These are phyloP conservation scores for Coemansia sp. DNA, from an alignment of 192 early-diverging fungal genomes.

Conservation along the genomic window DNA sequence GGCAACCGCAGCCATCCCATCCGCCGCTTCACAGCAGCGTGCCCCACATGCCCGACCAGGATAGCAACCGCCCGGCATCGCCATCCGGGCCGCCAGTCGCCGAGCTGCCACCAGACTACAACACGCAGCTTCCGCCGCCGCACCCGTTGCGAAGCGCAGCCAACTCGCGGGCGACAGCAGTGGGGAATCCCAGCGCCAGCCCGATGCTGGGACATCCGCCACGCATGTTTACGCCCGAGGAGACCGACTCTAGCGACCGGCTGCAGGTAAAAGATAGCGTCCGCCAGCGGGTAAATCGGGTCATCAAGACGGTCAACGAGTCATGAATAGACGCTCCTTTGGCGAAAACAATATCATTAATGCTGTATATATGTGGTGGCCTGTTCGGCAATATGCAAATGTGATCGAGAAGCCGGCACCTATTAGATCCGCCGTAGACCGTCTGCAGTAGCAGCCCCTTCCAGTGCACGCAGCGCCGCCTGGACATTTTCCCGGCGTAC, in stretches of 20 bases:
- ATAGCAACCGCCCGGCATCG: conserved; percentile 9
- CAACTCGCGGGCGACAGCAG: conserved; percentile 24
- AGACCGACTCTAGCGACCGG: conserved; percentile 16
- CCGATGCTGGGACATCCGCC: conserved; percentile 26
- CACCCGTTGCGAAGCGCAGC: conserved; percentile 35
- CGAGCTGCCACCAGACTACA: conserved; percentile 47
- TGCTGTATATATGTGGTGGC: too few relatives aligned
- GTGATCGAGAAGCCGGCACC: too few relatives aligned
- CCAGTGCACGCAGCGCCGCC: too few relatives aligned
- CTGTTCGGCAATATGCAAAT: too few relatives aligned
- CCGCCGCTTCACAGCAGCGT: neutral
- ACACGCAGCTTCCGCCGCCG: conserved; percentile 48
- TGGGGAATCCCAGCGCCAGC: conserved; percentile 17
- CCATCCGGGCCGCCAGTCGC: conserved; percentile 14
- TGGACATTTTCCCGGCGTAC: too few relatives aligned
- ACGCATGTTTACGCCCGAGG: conserved; percentile 42
- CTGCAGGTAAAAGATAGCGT: conserved; percentile 48
- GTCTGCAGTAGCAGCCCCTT: too few relatives aligned
- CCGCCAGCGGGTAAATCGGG: conserved; percentile 43
- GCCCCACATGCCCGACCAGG: neutral
- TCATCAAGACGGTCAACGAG: conserved; percentile 45
- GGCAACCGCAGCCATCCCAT: neutral
- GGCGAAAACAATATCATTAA: too few relatives aligned
- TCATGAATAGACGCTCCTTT: too few relatives aligned
- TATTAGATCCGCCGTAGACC: too few relatives aligned